Evolutionary conservation across 352 stramenopile species (phyloP), one percentile per base, ranked within the genome.

Genomic region (Globisporangium canariense): DNA sequence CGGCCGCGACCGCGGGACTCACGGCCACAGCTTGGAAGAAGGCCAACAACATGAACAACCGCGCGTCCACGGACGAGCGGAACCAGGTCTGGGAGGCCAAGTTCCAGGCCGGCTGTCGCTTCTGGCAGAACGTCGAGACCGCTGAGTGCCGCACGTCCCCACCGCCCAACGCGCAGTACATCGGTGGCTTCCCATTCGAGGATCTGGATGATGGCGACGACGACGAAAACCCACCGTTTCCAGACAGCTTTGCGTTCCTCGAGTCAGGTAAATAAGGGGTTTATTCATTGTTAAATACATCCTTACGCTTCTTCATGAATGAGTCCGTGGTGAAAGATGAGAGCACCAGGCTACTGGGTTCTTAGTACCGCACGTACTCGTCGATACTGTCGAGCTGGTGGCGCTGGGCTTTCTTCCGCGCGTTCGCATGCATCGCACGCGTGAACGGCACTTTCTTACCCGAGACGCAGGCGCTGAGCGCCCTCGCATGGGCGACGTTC

Each of bases 21-120:
- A 54, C 47, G 8, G 36, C 13, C 7, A 68, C 47, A 2, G 60
- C 60, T 45, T 78, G 66, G 68, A 85, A 87, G 58, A 84, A 79
- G 65, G 71, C 70, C n/a, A 76, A 54, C 49, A 30, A n/a, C 2
- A n/a, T 45, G 10, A 32, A 68, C n/a, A 75, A 54, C 1, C 22
- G 57, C n/a, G n/a, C 56, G 14, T 57, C 58, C 1, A 60, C 69
- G 7, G 67, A 81, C 53, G 71, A 78, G 64, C 54, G 61, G 38
- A 53, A 79, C 65, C 69, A 79, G 38, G 82, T 74, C 6, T 93
- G 81, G 83, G 59, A 83, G 40, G 69, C 76, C 25, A 65, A 79
- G 14, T 88, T 87, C 43, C 83, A 92, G 64, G 86, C 83, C 6
- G 86, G 81, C 1, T 92, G 83, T 30, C 80, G 89, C 68, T 90